phyloP scores from a whole-genome alignment of 164 flowering plant genomes.

The Brasenia schreberi region DNA sequence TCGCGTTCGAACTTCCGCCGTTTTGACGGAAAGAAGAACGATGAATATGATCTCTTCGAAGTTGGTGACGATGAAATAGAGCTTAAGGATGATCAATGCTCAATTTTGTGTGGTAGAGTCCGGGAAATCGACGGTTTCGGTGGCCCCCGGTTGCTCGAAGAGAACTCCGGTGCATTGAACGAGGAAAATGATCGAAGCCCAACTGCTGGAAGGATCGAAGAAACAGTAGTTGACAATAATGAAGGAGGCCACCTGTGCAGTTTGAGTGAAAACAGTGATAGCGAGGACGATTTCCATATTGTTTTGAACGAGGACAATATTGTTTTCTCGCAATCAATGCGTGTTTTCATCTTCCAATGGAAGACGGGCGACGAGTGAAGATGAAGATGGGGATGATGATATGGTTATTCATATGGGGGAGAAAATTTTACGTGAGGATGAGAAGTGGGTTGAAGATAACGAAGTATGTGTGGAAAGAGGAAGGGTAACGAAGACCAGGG shows the following conservation, averaged over 20 bases:
- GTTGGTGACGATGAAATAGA: neutral
- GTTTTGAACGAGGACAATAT: slow-evolving; percentile 34
- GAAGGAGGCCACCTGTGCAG: neutral
- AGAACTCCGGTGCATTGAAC: neutral
- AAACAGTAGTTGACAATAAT: neutral
- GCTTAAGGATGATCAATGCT: neutral
- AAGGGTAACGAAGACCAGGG: neutral
- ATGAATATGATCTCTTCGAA: neutral
- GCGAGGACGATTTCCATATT: slow-evolving; percentile 48
- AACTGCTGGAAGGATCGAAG: neutral
- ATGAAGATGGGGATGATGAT: slow-evolving; percentile 11
- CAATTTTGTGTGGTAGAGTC: neutral
- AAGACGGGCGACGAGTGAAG: slow-evolving; percentile 11
- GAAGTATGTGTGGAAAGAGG: slow-evolving; percentile 8
- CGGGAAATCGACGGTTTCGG: neutral
- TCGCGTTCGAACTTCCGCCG: neutral
- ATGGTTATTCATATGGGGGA: slow-evolving; percentile 12
- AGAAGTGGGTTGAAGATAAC: slow-evolving; percentile 5
- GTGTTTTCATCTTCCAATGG: neutral
- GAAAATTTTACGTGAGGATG: slow-evolving; percentile 7
- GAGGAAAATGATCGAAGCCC: neutral
- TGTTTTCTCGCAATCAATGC: slow-evolving; percentile 1
- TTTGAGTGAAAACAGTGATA: slow-evolving; percentile 26
- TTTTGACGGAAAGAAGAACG: neutral
- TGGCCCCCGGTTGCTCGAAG: neutral